Conservation (phyloP, 495 filamentous ascomycete species). For the Neurospora pannonica region DNA sequence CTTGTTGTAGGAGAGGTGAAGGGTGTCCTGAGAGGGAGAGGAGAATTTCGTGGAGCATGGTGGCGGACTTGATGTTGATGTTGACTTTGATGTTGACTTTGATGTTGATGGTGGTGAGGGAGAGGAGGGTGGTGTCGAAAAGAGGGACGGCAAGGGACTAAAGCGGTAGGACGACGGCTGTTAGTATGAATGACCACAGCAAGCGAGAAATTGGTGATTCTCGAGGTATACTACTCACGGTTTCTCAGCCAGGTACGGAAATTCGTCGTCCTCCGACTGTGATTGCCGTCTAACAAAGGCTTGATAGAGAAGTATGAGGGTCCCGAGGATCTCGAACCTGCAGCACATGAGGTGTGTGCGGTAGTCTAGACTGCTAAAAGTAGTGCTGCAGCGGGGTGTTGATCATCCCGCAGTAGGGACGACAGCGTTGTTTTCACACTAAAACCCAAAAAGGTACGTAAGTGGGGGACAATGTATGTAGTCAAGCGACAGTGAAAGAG, state of each 20-base stretch:
- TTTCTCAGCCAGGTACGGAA: not conserved
- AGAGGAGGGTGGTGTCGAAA: not conserved
- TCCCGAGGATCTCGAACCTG: constrained; percentile 41
- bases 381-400: not conserved
- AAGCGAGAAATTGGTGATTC: not conserved
- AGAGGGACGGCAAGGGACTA: not conserved
- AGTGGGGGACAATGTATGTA: not conserved
- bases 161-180: not conserved
- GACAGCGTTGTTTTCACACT: not conserved
- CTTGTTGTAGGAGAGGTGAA: constrained; percentile 63
- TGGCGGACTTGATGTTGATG: constrained; percentile 2
- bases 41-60: constrained; percentile 95
- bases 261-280: constrained; percentile 16
- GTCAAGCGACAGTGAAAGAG: not conserved
- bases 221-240: not conserved
- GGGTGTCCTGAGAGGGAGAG: constrained; percentile 89
- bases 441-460: not conserved
- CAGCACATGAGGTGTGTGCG: constrained; percentile 23
- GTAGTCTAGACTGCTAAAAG: not conserved
- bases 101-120: not conserved
- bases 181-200: not conserved
- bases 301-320: constrained; percentile 36
- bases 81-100: constrained; percentile 4
- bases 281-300: constrained; percentile 15
- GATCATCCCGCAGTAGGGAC: not conserved